Percentiles rank a stretch among this genome's conserved stretches.
These are phyloP conservation scores for Melampsora americana DNA, from an alignment of 1,284 basidiomycete genomes.

Conservation along the genomic window DNA sequence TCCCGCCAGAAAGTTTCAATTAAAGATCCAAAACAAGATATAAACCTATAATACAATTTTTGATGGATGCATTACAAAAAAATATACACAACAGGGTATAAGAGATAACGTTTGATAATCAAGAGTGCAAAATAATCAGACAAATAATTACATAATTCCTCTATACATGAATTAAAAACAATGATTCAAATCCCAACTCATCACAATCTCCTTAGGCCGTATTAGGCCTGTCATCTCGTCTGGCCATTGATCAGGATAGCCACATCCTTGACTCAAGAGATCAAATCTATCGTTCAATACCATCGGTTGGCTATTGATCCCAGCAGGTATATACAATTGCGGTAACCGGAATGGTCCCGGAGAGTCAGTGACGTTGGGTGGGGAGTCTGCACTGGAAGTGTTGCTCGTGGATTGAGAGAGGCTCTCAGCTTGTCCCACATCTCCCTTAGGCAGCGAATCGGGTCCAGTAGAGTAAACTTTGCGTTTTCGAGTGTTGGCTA, in stretches of 20 bases:
- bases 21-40: no score
- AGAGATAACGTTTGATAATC: no score
- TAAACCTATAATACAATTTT: no score
- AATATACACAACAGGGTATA: no score
- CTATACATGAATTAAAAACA: constrained; percentile 31
- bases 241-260: background rate
- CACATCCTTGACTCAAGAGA: background rate
- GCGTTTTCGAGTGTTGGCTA: background rate
- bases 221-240: background rate
- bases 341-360: constrained; percentile 8
- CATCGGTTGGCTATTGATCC: background rate
- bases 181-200: constrained; percentile 42
- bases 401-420: background rate
- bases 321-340: background rate
- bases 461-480: background rate
- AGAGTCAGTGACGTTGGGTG: constrained; percentile 14
- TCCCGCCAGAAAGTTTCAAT: no score
- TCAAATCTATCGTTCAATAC: background rate
- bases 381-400: background rate
- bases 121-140: no score
- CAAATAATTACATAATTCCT: background rate
- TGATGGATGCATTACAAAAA: no score
- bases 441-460: no score
- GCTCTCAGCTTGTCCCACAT: background rate
- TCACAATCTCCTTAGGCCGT: constrained; percentile 21